A percentile compares a stretch with the other conserved stretches of the same genome.
Conservation (phyloP, 2,329 filamentous ascomycete species). For the Aspergillus versicolor region DNA sequence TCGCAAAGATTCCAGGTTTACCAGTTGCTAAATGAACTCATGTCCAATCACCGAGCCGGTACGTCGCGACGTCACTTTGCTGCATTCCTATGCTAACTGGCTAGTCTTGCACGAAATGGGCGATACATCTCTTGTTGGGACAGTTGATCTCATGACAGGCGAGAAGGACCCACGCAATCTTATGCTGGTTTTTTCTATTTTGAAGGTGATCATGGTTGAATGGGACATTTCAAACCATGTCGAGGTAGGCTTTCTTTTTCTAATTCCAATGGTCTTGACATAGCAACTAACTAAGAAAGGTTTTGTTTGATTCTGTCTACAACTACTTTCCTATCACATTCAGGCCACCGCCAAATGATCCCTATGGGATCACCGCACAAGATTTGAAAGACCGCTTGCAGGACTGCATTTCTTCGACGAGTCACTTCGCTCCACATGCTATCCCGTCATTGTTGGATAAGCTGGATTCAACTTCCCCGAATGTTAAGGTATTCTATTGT, state of each 20-base stretch:
- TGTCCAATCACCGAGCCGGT: constrained; percentile 61
- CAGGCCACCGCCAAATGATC: constrained; percentile 66
- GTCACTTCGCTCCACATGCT: constrained; percentile 63
- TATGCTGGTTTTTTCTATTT: constrained; percentile 68
- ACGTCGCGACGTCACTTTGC: constrained; percentile 12
- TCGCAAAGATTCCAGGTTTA: constrained; percentile 65
- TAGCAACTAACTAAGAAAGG: constrained; percentile 30
- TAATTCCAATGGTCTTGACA: not conserved
- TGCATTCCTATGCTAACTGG: constrained; percentile 14
- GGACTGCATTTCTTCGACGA: constrained; percentile 63
- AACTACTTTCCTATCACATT: constrained; percentile 74
- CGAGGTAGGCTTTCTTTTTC: constrained; percentile 44
- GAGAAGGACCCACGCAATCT: constrained; percentile 69
- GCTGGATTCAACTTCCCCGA: constrained; percentile 66
- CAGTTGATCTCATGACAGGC: constrained; percentile 65
- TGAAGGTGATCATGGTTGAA: constrained; percentile 66
- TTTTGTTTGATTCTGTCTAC: constrained; percentile 66
- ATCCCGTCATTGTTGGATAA: constrained; percentile 69
- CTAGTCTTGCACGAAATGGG: constrained; percentile 56
- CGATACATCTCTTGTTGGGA: constrained; percentile 59
- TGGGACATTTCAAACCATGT: constrained; percentile 63
- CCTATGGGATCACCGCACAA: constrained; percentile 68
- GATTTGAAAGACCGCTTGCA: constrained; percentile 64
- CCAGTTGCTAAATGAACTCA: constrained; percentile 60
- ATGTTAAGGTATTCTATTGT: constrained; percentile 56